Evolutionary conservation across 345 rosid genomes (phyloP), one percentile per base, ranked within the genome.

Genomic region (Acer yangbiense): DNA sequence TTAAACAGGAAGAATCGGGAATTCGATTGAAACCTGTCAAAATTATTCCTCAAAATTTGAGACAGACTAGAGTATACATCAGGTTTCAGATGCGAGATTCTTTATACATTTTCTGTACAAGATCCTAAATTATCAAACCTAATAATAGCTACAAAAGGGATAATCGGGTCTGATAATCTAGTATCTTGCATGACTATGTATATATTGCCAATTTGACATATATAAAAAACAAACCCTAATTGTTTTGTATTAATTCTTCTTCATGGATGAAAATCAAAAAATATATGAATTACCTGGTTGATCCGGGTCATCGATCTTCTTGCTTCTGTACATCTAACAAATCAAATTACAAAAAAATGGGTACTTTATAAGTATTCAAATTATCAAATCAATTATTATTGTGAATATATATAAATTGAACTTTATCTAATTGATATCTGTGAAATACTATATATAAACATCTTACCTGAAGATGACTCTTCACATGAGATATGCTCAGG

Each of bases 391-490:
- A 23, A 46, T 17, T 58, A 9, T 18, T 43, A 18, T 54, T 32
- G 1, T 54, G n/a, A 16, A 4, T 14, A 54, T 16, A 54, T 14
- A 54, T 16, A 16, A 17, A 55, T n/a, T 54, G 50, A 71, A 71
- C 58, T 27, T 50, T 16, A 44, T 7, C 9, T 25, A 10, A 46
- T 46, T 11, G 13, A 46, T 54, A 54, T 54, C n/a, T 54, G n/a
- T 54, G 58, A 54, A 16, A 54, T 54, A 54, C n/a, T 13, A 50
- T 54, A 54, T 50, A 50, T 54, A 54, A 35, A 4, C 69, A 35
- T 35, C 39, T 35, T 35, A 92, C 97, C 91, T 92, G 97, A 55
- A 92, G 95, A 88, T 92, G 97, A 83, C 97, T 92, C 87, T 92
- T 92, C 39, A 92, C 95, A 84, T 92, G 97, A 73, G 97, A 89